Evolutionary conservation across 2,329 filamentous ascomycete genomes (phyloP), one percentile per base, ranked within the genome.

Genomic region (Paraphaeosphaeria sporulosa): DNA sequence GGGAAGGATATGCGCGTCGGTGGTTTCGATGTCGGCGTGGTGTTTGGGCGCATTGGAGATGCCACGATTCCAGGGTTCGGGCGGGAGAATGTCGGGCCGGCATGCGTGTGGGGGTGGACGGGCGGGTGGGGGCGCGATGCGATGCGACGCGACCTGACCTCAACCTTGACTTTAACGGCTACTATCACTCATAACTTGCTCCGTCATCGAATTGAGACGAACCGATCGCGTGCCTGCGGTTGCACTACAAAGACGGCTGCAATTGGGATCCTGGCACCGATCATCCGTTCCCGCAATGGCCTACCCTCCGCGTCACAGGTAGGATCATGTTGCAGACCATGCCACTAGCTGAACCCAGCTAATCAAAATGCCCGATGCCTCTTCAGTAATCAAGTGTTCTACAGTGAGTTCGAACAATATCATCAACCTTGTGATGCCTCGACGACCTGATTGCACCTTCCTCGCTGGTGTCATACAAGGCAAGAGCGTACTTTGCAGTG

Each of bases 41-140:
- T 23, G 44, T 48, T 59, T 60, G 61, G 61, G 62, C 57, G 57
- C 59, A 58, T 64, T 66, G 64, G 71, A 74, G 71, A 71, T 71
- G 71, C 71, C 73, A 76, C 49, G 49, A 23, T 38, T 52, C 30
- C 49, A 40, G 49, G 49, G 34, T 51, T 51, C 48, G 19, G 32
- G 5, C 49, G 49, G 49, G n/a, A 34, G 17, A 42, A 42, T 40
- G 49, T 52, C 49, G 49, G 49, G 12, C 49, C 49, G 49, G 32
- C 10, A 27, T 6, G 3, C 25, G 68, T 50, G 49, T 56, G 44
- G 58, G 58, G 36, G n/a, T 40, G 40, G 60, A 64, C 61, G 46
- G 44, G 62, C 54, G 63, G 63, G 54, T 63, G 63, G 63, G 15
- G 59, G 42, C 42, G n/a, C 19, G 38, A 40, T 17, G 30, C 30